Conservation (phyloP, 2,329 filamentous ascomycete genomes). For the Chaetomiaceae sp. region DNA sequence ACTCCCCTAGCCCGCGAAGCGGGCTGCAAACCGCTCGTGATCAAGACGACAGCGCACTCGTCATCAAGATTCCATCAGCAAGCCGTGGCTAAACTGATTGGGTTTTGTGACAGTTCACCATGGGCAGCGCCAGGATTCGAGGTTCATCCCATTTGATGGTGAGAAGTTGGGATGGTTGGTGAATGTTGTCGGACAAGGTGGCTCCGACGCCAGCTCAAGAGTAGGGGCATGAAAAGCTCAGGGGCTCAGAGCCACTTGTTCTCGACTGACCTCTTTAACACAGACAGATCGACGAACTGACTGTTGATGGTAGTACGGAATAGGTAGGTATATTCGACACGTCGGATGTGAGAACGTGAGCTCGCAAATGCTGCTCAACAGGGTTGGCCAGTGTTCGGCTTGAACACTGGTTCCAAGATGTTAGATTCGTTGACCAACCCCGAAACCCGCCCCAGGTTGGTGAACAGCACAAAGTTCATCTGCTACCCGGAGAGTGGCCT, state of each 20-base stretch:
- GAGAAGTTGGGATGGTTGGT: neutral
- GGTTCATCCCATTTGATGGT: neutral
- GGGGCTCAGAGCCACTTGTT: neutral
- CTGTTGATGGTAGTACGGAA: neutral
- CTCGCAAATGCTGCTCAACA: no score
- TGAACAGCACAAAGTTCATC: neutral
- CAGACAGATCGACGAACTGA: neutral
- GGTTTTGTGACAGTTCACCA: neutral
- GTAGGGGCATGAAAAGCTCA: neutral
- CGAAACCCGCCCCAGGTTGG: neutral
- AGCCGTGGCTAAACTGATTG: no score
- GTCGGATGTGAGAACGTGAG: no score
- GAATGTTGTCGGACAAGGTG: neutral
- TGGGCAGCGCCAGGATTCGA: neutral
- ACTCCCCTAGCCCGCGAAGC: no score
- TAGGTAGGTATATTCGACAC: neutral
- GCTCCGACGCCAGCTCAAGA: neutral
- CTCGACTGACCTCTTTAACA: neutral
- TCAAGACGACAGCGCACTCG: no score
- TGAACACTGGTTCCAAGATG: no score
- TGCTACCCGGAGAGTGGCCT: slow-evolving; percentile 9
- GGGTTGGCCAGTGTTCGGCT: no score
- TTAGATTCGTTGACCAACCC: neutral
- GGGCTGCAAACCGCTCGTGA: no score
- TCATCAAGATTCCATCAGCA: no score